Evolutionary conservation across 2,329 filamentous ascomycete genomes (phyloP).

Genomic region (Microsporum ferrugineum): DNA sequence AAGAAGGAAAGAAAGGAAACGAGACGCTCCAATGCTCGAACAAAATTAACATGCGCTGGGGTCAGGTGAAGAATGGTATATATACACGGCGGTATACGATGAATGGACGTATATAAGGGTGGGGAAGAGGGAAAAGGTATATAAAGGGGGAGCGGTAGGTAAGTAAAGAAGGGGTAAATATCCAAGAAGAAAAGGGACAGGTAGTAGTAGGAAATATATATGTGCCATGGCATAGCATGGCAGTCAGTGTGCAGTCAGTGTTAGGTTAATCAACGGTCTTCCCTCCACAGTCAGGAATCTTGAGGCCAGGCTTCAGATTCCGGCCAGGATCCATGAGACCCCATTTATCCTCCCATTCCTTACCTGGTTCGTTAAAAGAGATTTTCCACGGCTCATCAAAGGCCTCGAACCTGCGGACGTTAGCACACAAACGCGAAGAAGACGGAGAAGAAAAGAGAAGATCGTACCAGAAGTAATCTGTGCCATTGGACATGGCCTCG

Average conservation of each 20-base stretch:
- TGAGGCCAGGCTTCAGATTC: slow-evolving; percentile 70
- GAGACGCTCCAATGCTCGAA: neutral
- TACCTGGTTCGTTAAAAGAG: slow-evolving; percentile 51
- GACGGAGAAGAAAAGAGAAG: neutral
- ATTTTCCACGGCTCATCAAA: slow-evolving; percentile 97
- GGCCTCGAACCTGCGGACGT: slow-evolving; percentile 60
- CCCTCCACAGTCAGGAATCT: slow-evolving; percentile 77
- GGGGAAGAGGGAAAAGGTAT: neutral
- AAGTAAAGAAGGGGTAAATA: neutral
- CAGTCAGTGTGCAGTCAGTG: neutral
- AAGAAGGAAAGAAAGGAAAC: neutral
- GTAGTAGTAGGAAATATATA: neutral
- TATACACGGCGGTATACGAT: neutral
- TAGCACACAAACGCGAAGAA: neutral
- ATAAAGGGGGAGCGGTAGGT: neutral
- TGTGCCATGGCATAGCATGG: neutral
- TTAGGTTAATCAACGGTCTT: slow-evolving; percentile 44
- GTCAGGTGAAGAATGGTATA: neutral
- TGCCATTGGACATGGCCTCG: slow-evolving; percentile 63
- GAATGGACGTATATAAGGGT: neutral
- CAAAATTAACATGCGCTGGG: neutral
- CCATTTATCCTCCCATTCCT: slow-evolving; percentile 94
- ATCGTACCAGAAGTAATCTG: slow-evolving; percentile 76
- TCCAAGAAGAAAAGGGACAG: no score
- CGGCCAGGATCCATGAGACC: slow-evolving; percentile 77